Percentiles rank a stretch among this genome's conserved stretches.
These are phyloP conservation scores for Venturia asperata DNA, from an alignment of 2,329 filamentous ascomycete genomes.

Conservation along the genomic window DNA sequence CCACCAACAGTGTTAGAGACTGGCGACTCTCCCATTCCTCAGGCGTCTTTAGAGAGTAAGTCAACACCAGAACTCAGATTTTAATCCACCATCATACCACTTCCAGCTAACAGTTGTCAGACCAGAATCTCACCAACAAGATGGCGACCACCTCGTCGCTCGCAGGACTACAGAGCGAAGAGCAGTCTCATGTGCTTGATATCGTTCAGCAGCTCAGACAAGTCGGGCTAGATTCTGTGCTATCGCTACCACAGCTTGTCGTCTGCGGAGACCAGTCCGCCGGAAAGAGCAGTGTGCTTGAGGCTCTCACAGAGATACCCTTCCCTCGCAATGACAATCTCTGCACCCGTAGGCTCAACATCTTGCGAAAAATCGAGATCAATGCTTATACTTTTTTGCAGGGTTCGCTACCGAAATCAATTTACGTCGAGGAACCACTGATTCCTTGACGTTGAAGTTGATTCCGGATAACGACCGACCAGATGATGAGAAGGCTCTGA, in stretches of 20 bases:
- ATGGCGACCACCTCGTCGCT: constrained; percentile 30
- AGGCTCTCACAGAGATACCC: constrained; percentile 49
- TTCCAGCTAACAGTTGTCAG: neutral
- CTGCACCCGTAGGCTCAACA: constrained; percentile 42
- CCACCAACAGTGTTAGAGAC: neutral
- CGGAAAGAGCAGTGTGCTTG: constrained; percentile 23
- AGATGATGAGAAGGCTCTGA: neutral
- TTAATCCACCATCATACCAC: neutral
- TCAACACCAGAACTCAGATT: neutral
- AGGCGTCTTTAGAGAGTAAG: neutral
- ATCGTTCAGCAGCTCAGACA: constrained; percentile 50
- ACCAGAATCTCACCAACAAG: neutral
- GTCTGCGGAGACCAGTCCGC: constrained; percentile 26
- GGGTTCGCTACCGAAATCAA: constrained; percentile 41
- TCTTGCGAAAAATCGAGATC: too few species aligned
- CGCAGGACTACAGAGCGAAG: constrained; percentile 35
- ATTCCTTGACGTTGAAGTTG: constrained; percentile 36
- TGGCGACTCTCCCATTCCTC: neutral
- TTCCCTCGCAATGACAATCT: constrained; percentile 51
- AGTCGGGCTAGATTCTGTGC: constrained; percentile 38
- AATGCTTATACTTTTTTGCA: too few species aligned
- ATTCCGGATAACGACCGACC: neutral
- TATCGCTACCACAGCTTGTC: constrained; percentile 22
- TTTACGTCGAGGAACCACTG: constrained; percentile 37
- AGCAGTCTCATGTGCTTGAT: constrained; percentile 40